Evolutionary conservation across 208 protist genomes (phyloP).

Genomic region (Entamoeba histolytica): DNA sequence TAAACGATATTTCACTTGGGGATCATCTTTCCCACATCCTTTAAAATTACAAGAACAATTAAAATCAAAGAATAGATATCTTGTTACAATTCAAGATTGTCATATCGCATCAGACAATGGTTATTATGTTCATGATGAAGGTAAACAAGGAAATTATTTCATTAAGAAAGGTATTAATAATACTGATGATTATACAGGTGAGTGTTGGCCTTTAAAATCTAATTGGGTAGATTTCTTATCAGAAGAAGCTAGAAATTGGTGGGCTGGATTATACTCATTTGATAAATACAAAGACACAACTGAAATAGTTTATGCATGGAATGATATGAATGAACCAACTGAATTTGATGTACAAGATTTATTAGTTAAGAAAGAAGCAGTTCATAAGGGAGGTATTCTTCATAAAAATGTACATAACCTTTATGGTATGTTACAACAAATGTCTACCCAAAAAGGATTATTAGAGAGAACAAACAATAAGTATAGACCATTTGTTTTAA

Average conservation of each 20-base stretch:
- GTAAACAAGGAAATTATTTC: not conserved
- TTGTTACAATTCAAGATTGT: conserved; percentile 1
- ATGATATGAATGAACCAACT: conserved; percentile 17
- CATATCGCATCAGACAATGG: conserved; percentile 6
- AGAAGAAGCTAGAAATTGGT: not conserved
- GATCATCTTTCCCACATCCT: not conserved
- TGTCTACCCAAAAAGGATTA: not conserved
- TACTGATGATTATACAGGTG: not conserved
- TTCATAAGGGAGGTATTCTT: not conserved
- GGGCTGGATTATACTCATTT: not conserved
- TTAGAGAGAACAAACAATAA: not conserved
- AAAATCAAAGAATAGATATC: not conserved
- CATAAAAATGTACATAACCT: conserved; percentile 17
- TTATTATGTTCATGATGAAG: conserved; percentile 8
- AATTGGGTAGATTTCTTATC: not conserved
- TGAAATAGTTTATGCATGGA: not conserved
- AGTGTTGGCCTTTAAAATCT: not conserved
- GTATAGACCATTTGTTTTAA: conserved; percentile 13
- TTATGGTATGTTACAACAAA: not conserved
- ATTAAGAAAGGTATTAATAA: not conserved
- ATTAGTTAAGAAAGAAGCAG: not conserved
- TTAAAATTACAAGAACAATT: not conserved
- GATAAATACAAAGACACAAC: not conserved
- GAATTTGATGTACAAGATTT: conserved; percentile 1
- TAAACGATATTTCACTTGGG: conserved; percentile 15